Evolutionary conservation across 2,329 filamentous ascomycete species (phyloP).

Genomic region (Scedosporium aurantiacum): DNA sequence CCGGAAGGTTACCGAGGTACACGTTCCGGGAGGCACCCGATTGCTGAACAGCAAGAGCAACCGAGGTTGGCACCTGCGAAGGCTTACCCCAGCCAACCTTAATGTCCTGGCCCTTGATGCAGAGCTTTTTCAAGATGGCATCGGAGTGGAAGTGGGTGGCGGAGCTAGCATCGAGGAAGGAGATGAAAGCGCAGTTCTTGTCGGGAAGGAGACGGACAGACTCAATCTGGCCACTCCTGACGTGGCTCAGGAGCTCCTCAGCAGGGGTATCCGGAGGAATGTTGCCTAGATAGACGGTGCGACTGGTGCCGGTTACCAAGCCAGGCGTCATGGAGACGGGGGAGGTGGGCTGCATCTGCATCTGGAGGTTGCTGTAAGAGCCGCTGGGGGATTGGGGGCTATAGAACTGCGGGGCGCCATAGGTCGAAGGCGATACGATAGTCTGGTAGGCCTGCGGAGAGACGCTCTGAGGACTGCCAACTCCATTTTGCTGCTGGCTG

Average conservation of each 20-base stretch:
- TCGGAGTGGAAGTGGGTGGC: constrained; percentile 99
- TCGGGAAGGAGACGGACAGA: constrained; percentile 94
- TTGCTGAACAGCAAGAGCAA: constrained; percentile 94
- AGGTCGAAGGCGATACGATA: constrained; percentile 75
- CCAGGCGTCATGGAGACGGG: constrained; percentile 68
- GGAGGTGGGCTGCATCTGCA: constrained; percentile 53
- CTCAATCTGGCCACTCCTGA: constrained; percentile 95
- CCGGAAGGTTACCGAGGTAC: constrained; percentile 85
- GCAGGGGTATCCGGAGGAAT: constrained; percentile 96
- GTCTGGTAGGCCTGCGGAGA: constrained; percentile 76
- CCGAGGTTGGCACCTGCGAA: constrained; percentile 92
- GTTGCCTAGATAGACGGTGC: constrained; percentile 94
- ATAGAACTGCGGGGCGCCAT: constrained; percentile 72
- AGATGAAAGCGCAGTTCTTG: constrained; percentile 99
- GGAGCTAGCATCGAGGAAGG: constrained; percentile 93
- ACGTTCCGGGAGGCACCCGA: constrained; percentile 95
- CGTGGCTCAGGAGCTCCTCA: constrained; percentile 92
- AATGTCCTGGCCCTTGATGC: constrained; percentile 97
- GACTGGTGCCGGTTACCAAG: constrained; percentile 79
- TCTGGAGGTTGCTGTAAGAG: constrained; percentile 51
- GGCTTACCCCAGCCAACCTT: constrained; percentile 99
- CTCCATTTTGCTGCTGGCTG: constrained; percentile 47
- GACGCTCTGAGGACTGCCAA: constrained; percentile 64
- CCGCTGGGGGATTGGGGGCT: constrained; percentile 77
- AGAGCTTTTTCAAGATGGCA: constrained; percentile 98